phyloP scores from a whole-genome alignment of 345 rosid species.

The Populus simonii region DNA sequence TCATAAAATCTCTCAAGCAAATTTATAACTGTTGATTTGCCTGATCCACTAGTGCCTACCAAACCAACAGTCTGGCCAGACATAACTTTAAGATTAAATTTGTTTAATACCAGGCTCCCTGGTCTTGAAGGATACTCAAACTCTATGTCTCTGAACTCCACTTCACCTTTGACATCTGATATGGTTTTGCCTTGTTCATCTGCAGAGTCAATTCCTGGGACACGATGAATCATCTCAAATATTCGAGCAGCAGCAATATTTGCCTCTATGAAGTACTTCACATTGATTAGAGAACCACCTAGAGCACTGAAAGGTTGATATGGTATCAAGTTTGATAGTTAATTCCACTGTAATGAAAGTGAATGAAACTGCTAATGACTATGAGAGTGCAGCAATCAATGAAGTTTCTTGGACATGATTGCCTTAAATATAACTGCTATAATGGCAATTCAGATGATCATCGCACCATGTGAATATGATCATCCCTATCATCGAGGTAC shows the following conservation, averaged over 20 bases:
- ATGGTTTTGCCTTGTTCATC: slow-evolving; percentile 35
- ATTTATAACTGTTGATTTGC: slow-evolving; percentile 52
- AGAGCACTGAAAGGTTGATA: slow-evolving; percentile 1
- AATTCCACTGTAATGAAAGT: background rate
- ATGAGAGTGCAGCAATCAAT: background rate
- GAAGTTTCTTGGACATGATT: background rate
- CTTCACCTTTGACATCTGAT: slow-evolving; percentile 40
- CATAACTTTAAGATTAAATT: slow-evolving; percentile 41
- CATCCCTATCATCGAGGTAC: background rate
- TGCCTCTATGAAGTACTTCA: slow-evolving; percentile 42
- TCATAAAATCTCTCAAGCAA: slow-evolving; percentile 59
- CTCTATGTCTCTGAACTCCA: slow-evolving; percentile 43
- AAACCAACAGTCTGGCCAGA: slow-evolving; percentile 49
- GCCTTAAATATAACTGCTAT: background rate
- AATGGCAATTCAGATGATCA: background rate
- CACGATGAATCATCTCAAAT: slow-evolving; percentile 39
- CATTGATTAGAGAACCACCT: background rate
- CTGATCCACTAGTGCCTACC: slow-evolving; percentile 59
- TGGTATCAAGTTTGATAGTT: background rate
- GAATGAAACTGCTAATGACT: background rate
- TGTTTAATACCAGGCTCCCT: slow-evolving; percentile 29
- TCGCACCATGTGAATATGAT: background rate
- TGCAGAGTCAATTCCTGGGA: slow-evolving; percentile 38
- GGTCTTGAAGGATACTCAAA: slow-evolving; percentile 55
- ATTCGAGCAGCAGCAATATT: slow-evolving; percentile 33